phyloP scores from a whole-genome alignment of 2,329 filamentous ascomycete genomes.

The Aaosphaeria arxii region DNA sequence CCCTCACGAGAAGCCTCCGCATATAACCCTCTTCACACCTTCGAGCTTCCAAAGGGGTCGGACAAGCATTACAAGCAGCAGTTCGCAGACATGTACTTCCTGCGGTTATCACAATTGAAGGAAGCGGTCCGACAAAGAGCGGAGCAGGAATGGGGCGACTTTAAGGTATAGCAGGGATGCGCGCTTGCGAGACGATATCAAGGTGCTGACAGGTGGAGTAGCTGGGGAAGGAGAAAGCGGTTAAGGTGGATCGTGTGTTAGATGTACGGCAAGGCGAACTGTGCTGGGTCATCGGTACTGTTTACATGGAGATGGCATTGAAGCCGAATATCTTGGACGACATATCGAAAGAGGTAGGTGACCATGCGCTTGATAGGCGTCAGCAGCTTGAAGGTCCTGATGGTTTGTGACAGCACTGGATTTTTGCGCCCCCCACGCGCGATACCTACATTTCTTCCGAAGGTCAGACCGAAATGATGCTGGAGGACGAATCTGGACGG shows the following conservation, averaged over 20 bases:
- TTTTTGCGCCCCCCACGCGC: constrained; percentile 73
- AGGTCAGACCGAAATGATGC: constrained; percentile 68
- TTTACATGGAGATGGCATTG: constrained; percentile 95
- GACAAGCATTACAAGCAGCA: constrained; percentile 82
- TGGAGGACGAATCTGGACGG: constrained; percentile 94
- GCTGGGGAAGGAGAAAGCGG: constrained; percentile 73
- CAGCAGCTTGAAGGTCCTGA: background rate
- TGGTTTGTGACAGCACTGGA: constrained; percentile 68
- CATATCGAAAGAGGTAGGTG: constrained; percentile 77
- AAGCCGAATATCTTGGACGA: constrained; percentile 97
- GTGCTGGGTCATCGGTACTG: constrained; percentile 91
- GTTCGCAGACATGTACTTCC: constrained; percentile 96
- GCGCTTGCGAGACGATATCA: background rate
- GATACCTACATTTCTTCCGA: constrained; percentile 71
- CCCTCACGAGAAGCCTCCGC: constrained; percentile 41
- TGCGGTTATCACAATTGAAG: constrained; percentile 84
- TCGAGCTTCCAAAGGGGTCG: constrained; percentile 63
- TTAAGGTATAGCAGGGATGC: constrained; percentile 48
- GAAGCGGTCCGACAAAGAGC: constrained; percentile 76
- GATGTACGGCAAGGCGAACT: constrained; percentile 94
- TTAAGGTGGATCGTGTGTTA: constrained; percentile 79
- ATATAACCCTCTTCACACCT: constrained; percentile 76
- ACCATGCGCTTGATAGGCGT: constrained; percentile 6
- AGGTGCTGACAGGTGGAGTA: constrained; percentile 5
- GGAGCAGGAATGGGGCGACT: constrained; percentile 70